phyloP scores from a whole-genome alignment of 257 asterid species.

The Mitragyna speciosa region DNA sequence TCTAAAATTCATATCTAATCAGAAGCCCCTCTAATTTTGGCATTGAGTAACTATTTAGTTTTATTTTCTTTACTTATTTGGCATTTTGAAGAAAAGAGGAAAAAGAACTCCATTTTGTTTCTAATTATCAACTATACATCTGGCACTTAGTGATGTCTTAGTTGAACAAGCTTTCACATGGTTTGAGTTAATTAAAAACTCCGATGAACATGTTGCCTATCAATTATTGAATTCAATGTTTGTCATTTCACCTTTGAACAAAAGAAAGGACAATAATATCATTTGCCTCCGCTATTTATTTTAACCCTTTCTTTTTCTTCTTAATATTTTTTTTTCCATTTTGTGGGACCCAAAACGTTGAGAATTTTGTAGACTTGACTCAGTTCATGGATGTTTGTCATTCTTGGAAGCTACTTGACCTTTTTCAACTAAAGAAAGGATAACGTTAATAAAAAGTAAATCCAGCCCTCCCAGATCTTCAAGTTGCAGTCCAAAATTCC shows the following conservation, averaged over 20 bases:
- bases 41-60: too few relatives aligned
- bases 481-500: not conserved
- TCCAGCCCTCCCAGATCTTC: not conserved
- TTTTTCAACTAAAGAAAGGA: not conserved
- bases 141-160: not conserved
- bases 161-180: constrained; percentile 17
- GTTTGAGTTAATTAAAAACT: not conserved
- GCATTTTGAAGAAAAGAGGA: not conserved
- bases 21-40: too few relatives aligned
- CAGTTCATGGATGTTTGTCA: constrained; percentile 47
- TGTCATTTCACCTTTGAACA: not conserved
- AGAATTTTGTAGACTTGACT: constrained; percentile 35
- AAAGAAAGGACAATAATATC: not conserved
- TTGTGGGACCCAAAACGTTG: constrained; percentile 11
- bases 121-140: not conserved
- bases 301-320: not conserved
- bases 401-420: constrained; percentile 44
- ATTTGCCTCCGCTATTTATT: not conserved
- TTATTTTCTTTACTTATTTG: not conserved
- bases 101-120: not conserved
- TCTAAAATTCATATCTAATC: too few relatives aligned
- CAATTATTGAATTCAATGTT: not conserved
- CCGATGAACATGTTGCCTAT: not conserved
- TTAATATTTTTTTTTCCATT: not conserved
- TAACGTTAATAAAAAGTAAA: not conserved